Evolutionary conservation across 495 filamentous ascomycete species (phyloP).

Genomic region (Daldinia bambusicola): DNA sequence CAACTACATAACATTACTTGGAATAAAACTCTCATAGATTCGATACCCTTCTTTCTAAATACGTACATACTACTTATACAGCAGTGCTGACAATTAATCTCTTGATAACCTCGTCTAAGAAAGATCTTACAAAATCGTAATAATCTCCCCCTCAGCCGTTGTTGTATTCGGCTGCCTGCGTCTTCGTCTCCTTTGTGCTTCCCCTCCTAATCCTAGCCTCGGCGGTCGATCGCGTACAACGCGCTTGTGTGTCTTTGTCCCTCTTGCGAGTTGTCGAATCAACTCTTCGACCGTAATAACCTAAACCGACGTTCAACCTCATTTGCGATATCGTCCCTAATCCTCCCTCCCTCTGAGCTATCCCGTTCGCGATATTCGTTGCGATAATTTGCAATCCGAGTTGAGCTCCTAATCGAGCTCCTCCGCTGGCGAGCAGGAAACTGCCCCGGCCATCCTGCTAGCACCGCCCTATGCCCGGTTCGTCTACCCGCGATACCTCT

Average conservation of each 20-base stretch:
- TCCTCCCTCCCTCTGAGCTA: constrained; percentile 1
- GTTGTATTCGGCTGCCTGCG: constrained; percentile 33
- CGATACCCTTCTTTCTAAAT: constrained; percentile 38
- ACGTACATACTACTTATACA: constrained; percentile 25
- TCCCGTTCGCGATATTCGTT: constrained; percentile 28
- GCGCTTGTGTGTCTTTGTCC: constrained; percentile 43
- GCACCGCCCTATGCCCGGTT: constrained; percentile 60
- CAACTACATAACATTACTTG: constrained; percentile 22
- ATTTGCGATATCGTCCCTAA: constrained; percentile 21
- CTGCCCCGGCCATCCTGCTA: constrained; percentile 48
- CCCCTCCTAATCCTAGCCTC: constrained; percentile 28
- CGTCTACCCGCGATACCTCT: constrained; percentile 51
- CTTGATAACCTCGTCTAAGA: constrained; percentile 15
- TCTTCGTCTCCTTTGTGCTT: constrained; percentile 35
- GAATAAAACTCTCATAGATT: constrained; percentile 35
- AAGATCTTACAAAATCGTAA: constrained; percentile 26
- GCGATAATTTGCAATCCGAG: constrained; percentile 34
- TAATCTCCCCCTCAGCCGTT: constrained; percentile 6
- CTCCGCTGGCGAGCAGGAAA: constrained; percentile 54
- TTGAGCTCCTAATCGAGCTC: constrained; percentile 44
- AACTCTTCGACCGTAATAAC: constrained; percentile 19
- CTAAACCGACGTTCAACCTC: constrained; percentile 17
- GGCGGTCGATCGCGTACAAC: constrained; percentile 42
- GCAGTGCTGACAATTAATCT: constrained; percentile 38
- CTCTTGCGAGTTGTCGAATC: constrained; percentile 28